Conservation (phyloP, 169 alveolate genomes). For the Plasmodium berghei region DNA sequence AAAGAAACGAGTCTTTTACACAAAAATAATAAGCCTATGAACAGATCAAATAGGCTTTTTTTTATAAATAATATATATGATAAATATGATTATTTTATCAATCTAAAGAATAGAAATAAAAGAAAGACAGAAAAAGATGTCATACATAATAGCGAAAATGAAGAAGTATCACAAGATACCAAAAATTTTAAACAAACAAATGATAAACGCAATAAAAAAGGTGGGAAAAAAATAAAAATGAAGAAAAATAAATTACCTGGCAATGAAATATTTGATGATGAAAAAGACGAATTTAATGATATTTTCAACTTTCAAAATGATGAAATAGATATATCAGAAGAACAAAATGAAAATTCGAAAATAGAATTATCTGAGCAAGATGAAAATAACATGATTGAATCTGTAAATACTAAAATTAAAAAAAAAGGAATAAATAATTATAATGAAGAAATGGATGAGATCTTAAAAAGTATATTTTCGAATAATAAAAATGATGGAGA, state of each 20-base stretch:
- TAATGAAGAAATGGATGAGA: slow-evolving; percentile 34
- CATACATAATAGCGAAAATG: not conserved
- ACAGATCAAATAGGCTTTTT: too few relatives aligned
- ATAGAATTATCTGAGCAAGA: not conserved
- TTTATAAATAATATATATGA: not conserved
- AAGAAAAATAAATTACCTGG: slow-evolving; percentile 22
- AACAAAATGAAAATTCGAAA: not conserved
- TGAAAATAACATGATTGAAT: not conserved
- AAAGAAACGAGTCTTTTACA: too few relatives aligned
- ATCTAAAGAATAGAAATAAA: not conserved
- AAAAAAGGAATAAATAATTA: slow-evolving; percentile 8
- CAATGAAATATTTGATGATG: slow-evolving; percentile 23
- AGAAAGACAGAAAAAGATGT: not conserved
- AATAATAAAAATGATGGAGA: not conserved
- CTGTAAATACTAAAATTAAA: slow-evolving; percentile 9
- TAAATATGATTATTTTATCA: not conserved
- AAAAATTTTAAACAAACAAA: not conserved
- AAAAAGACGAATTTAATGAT: slow-evolving; percentile 50
- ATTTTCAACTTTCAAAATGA: slow-evolving; percentile 11
- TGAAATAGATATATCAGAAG: slow-evolving; percentile 4
- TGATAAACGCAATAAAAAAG: not conserved
- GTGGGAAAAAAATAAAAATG: slow-evolving; percentile 6
- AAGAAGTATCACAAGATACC: not conserved
- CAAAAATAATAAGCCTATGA: too few relatives aligned
- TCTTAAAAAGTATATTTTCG: slow-evolving; percentile 42